phyloP scores from a whole-genome alignment of 75 land plant species.

The Azolla pinnata region DNA sequence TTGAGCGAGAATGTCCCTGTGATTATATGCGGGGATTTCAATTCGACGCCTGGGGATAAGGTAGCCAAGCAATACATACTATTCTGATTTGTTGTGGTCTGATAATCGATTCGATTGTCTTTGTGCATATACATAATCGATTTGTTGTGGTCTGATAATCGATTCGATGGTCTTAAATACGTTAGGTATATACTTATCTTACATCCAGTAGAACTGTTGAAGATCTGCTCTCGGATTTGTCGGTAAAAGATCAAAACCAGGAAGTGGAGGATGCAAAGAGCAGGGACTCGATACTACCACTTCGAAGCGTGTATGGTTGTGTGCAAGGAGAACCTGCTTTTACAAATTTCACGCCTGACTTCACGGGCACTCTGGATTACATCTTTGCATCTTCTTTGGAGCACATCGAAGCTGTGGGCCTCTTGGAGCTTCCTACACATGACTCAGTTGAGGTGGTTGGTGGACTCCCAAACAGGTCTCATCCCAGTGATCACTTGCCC shows the following conservation, averaged over 20 bases:
- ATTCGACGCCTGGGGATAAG: constrained; percentile 91
- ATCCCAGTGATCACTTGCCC: constrained; percentile 95
- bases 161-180: not conserved
- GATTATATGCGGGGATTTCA: constrained; percentile 77
- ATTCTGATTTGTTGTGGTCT: too few species aligned
- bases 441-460: constrained; percentile 57
- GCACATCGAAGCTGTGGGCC: constrained; percentile 36
- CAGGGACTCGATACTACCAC: constrained; percentile 30
- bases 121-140: too few species aligned
- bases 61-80: too few species aligned
- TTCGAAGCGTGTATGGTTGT: constrained; percentile 54
- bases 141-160: not conserved
- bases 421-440: constrained; percentile 51
- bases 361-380: constrained; percentile 80
- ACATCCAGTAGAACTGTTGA: constrained; percentile 18
- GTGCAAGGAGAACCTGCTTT: constrained; percentile 64
- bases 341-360: constrained; percentile 82
- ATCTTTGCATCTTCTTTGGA: constrained; percentile 53
- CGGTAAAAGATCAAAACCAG: not conserved
- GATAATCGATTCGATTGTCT: too few species aligned
- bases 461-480: constrained; percentile 67
- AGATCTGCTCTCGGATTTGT: not conserved
- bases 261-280: not conserved
- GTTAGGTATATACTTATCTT: constrained; percentile 64
- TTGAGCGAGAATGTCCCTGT: constrained; percentile 40